Conservation (phyloP, 1,284 basidiomycete species). For the Omphalotus olearius region DNA sequence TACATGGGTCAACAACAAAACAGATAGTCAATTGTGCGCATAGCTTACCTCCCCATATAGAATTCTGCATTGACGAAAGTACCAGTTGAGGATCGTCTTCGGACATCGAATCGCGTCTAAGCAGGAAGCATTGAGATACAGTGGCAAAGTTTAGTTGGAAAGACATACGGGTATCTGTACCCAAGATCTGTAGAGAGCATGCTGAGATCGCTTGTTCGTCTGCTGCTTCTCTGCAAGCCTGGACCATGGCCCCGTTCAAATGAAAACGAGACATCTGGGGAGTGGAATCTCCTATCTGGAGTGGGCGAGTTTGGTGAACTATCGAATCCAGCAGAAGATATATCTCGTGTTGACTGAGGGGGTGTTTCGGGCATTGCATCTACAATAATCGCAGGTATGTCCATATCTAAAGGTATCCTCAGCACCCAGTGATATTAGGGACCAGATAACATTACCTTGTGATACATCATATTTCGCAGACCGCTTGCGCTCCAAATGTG, state of each 20-base stretch:
- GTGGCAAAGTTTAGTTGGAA: conserved; percentile 9
- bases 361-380: conserved; percentile 51
- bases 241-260: conserved; percentile 26
- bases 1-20: neutral
- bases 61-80: conserved; percentile 57
- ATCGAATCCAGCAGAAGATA: conserved; percentile 43
- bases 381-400: conserved; percentile 67
- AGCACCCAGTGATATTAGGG: too few species aligned
- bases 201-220: conserved; percentile 55
- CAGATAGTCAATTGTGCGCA: too few species aligned
- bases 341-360: conserved; percentile 47
- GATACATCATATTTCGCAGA: conserved; percentile 4
- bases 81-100: conserved; percentile 53
- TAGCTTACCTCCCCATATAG: conserved; percentile 63
- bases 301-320: conserved; percentile 42
- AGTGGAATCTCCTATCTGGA: conserved; percentile 31
- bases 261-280: conserved; percentile 43
- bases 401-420: conserved; percentile 24
- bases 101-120: conserved; percentile 41
- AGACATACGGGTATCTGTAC: conserved; percentile 41
- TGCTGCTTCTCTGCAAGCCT: conserved; percentile 48
- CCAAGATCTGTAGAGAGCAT: conserved; percentile 55
- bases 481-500: conserved; percentile 33
- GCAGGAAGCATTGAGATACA: conserved; percentile 10
- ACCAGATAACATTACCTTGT: conserved; percentile 26